Evolutionary conservation across 352 stramenopile genomes (phyloP), one percentile per base, ranked within the genome.

Genomic region (Salisapilia sapeloensis): DNA sequence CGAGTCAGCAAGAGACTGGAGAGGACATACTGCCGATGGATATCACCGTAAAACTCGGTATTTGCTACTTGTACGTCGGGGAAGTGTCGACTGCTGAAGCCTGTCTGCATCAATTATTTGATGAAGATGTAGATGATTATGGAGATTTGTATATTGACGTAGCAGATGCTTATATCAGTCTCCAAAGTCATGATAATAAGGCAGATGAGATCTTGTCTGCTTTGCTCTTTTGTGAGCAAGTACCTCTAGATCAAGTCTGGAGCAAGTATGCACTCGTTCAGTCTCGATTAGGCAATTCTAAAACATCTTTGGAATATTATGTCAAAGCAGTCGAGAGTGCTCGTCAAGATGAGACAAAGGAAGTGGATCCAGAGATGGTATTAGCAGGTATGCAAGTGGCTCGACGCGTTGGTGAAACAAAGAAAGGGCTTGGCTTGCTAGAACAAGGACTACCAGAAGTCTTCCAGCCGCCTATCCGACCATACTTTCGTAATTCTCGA

Each of bases 41-140:
- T 43, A 87, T 91, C 40, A 70, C 69, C 2, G 72, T 91, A 12
- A 91, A 87, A 29, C 86, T 85, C 34, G 75, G 75, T 10, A 90
- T 90, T 14, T 90, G 75, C 26, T 63, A 87, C 32, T 48, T 90
- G 13, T 82, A 78, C 36, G 63, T 82, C 30, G 52, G 63, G 5
- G 65, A 90, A 35, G 72, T 75, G 32, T 53, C 54, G 30, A 84
- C 65, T 3, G 70, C 66, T 2, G 64, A 84, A 20, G 67, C 64
- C 18, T 84, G 85, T 66, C 84, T 90, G 47, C 64, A 76, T 21
- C 64, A 82, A 45, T 46, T 90, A 10, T 90, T 83, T 13, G 61
- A 65, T 2, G 70, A 90, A 38, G 70, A 90, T 23, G 71, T 90
- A 17, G 70, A 82, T 39, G 57, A 83, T 2, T 90, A 83, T 55